A percentile compares a stretch with the other conserved stretches of the same genome.
These are phyloP conservation scores for Solanum pennellii DNA, from an alignment of 257 asterid genomes.

Conservation along the genomic window DNA sequence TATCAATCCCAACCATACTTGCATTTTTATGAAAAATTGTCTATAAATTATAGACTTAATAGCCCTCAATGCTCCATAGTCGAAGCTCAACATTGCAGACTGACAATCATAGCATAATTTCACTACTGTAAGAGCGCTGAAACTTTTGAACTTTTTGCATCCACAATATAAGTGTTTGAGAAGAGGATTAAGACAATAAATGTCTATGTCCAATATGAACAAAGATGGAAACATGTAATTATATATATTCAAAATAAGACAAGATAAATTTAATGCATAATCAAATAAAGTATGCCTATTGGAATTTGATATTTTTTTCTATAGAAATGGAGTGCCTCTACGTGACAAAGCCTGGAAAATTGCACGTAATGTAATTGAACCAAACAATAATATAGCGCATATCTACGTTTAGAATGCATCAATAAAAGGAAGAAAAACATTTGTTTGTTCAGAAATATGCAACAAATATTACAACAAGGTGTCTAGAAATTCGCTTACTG, in stretches of 20 bases:
- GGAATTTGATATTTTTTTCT: not conserved
- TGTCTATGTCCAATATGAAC: not conserved
- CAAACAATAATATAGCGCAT: not conserved
- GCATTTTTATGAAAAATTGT: not conserved
- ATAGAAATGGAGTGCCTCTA: not conserved
- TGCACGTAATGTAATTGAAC: not conserved
- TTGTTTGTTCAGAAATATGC: not conserved
- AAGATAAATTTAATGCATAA: not conserved
- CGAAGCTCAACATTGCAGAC: not conserved
- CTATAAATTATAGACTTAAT: not conserved
- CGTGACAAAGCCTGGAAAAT: not conserved
- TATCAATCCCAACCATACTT: not conserved
- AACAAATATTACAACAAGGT: conserved; percentile 27
- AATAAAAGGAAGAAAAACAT: not conserved
- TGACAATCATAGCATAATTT: not conserved
- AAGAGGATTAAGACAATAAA: not conserved
- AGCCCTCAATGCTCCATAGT: not conserved
- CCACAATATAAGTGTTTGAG: not conserved
- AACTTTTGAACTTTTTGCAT: not conserved
- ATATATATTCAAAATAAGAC: not conserved
- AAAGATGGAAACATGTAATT: not conserved
- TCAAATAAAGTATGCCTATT: not conserved
- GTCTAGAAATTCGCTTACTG: conserved; percentile 50
- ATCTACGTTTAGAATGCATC: not conserved
- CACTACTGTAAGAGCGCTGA: not conserved